Percentiles rank a stretch among this genome's conserved stretches.
phyloP scores from a whole-genome alignment of 2,329 filamentous ascomycete species.

The Arachnomyces sp. region DNA sequence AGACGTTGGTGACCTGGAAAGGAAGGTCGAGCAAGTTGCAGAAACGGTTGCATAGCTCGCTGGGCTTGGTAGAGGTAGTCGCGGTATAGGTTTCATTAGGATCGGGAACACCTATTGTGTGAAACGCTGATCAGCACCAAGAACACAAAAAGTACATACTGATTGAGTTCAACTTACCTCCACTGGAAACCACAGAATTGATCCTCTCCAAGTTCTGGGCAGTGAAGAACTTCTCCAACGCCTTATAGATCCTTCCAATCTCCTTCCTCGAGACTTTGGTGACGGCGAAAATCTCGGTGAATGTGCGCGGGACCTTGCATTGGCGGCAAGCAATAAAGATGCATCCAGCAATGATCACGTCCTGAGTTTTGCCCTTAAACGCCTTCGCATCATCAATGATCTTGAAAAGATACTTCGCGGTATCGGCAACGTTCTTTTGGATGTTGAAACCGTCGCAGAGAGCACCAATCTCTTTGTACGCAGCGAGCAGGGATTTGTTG shows the following conservation, averaged over 20 bases:
- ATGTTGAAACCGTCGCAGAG: conserved; percentile 81
- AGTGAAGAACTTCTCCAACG: conserved; percentile 78
- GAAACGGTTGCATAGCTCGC: conserved; percentile 81
- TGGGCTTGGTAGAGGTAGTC: conserved; percentile 69
- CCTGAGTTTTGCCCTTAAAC: conserved; percentile 91
- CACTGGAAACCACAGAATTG: conserved; percentile 42
- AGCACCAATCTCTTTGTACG: conserved; percentile 79
- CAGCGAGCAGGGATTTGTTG: conserved; percentile 71
- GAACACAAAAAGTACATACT: too few relatives aligned
- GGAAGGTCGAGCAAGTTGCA: conserved; percentile 74
- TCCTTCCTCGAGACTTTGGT: conserved; percentile 96
- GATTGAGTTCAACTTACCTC: conserved; percentile 40
- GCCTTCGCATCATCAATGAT: conserved; percentile 84
- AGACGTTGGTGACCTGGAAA: conserved; percentile 70
- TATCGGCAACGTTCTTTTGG: conserved; percentile 72
- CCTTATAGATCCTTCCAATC: conserved; percentile 91
- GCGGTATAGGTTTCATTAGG: conserved; percentile 58
- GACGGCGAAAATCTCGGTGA: conserved; percentile 87
- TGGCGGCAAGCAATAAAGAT: conserved; percentile 97
- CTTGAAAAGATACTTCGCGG: conserved; percentile 93
- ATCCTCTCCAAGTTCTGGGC: conserved; percentile 58
- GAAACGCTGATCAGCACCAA: too few relatives aligned
- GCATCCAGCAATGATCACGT: conserved; percentile 89
- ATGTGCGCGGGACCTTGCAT: conserved; percentile 77
- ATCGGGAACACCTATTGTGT: conserved; percentile 28